Evolutionary conservation across 495 filamentous ascomycete genomes (phyloP).

Genomic region (Pseudomonodictys pantanalensis): DNA sequence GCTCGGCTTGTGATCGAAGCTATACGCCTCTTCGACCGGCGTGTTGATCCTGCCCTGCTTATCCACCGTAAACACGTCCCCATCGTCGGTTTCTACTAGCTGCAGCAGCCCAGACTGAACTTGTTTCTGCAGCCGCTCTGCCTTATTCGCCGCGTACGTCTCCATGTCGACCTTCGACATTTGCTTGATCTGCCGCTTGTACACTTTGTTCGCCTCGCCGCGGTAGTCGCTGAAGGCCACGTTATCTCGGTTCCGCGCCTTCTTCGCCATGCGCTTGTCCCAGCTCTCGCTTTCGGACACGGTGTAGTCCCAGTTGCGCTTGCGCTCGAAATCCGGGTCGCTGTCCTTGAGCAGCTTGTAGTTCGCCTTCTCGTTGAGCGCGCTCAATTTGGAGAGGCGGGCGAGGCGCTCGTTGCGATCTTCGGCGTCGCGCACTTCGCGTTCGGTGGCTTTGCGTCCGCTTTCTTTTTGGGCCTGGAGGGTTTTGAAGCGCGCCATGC

Average conservation of each 20-base stretch:
- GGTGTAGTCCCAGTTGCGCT: conserved; percentile 98
- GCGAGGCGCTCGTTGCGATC: conserved; percentile 52
- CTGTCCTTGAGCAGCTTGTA: conserved; percentile 92
- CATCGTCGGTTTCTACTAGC: conserved; percentile 89
- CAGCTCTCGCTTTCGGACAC: conserved; percentile 88
- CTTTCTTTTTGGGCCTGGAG: conserved; percentile 67
- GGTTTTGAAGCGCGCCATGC: conserved; percentile 66
- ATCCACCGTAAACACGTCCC: conserved; percentile 91
- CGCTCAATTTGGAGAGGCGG: conserved; percentile 64
- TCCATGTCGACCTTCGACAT: conserved; percentile 60
- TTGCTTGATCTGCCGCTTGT: conserved; percentile 83
- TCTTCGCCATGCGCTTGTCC: conserved; percentile 87
- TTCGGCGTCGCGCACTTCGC: conserved; percentile 73
- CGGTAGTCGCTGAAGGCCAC: conserved; percentile 89
- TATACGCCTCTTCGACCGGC: conserved; percentile 74
- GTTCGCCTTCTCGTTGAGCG: conserved; percentile 79
- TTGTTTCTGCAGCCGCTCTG: conserved; percentile 76
- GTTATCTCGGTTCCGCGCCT: conserved; percentile 74
- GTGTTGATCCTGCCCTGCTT: conserved; percentile 86
- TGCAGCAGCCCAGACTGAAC: conserved; percentile 76
- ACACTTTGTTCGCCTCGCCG: conserved; percentile 83
- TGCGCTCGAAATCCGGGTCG: conserved; percentile 92
- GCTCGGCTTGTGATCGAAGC: conserved; percentile 81
- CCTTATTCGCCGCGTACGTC: conserved; percentile 79
- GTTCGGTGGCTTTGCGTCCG: conserved; percentile 76